A percentile compares a stretch with the other conserved stretches of the same genome.
Evolutionary conservation across 1,284 basidiomycete genomes (phyloP).

Genomic region (Microbotryum scabiosae): DNA sequence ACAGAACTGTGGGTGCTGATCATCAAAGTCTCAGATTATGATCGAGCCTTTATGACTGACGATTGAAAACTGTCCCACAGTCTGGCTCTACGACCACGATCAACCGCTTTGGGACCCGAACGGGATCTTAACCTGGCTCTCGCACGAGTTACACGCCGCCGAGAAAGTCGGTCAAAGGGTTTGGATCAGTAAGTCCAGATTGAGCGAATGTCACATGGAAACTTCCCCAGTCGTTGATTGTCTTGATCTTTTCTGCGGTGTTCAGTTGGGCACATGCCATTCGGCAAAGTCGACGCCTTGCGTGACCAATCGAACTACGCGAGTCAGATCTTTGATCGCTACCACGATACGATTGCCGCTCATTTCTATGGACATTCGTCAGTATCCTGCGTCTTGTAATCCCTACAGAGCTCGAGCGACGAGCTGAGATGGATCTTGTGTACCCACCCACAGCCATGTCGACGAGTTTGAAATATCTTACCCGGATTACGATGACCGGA

Average conservation of each 20-base stretch:
- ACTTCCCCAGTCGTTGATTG: not conserved
- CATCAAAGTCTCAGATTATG: not conserved
- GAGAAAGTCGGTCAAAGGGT: conserved; percentile 50
- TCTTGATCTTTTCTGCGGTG: not conserved
- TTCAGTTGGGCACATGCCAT: conserved; percentile 34
- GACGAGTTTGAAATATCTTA: conserved; percentile 56
- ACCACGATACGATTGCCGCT: conserved; percentile 51
- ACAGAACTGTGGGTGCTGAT: conserved; percentile 19
- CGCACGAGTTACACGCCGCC: conserved; percentile 49
- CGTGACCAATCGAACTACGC: conserved; percentile 35
- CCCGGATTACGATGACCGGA: conserved; percentile 47
- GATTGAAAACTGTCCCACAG: conserved; percentile 33
- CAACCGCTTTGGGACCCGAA: conserved; percentile 43
- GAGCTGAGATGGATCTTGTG: not conserved
- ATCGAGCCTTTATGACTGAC: not conserved
- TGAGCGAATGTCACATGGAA: not conserved
- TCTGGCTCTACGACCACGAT: conserved; percentile 50
- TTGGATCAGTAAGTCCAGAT: conserved; percentile 45
- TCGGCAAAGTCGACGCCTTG: conserved; percentile 47
- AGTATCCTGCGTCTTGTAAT: not conserved
- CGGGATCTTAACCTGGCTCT: conserved; percentile 44
- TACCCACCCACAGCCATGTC: conserved; percentile 25
- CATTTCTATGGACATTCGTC: conserved; percentile 50
- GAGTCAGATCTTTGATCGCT: conserved; percentile 52
- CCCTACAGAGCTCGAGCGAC: not conserved